Conservation (phyloP, 78 protist species). For the Isochrysis galbana region DNA sequence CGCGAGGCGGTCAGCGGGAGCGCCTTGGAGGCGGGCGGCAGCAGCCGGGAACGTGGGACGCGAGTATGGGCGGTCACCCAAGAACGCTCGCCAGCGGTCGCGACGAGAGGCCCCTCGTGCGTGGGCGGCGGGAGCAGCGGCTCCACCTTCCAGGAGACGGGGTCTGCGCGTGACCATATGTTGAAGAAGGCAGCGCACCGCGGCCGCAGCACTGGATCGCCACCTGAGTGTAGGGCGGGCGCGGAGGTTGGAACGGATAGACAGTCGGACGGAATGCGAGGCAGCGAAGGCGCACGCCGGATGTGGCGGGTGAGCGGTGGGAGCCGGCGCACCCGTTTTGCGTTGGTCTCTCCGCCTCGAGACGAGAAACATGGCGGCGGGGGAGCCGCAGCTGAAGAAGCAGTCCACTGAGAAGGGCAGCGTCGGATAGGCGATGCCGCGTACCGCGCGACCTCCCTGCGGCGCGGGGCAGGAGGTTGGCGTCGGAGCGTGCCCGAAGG, state of each 20-base stretch:
- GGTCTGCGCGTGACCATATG: not conserved
- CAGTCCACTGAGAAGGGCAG: not conserved
- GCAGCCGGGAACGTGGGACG: not conserved
- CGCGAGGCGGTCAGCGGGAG: not conserved
- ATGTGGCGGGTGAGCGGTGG: not conserved
- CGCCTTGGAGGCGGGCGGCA: not conserved
- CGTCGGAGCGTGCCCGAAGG: no score
- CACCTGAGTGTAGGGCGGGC: not conserved
- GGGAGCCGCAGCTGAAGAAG: slow-evolving; percentile 15
- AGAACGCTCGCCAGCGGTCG: not conserved
- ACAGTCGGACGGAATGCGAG: not conserved
- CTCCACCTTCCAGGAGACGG: not conserved
- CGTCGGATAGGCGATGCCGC: not conserved
- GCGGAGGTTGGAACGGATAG: not conserved
- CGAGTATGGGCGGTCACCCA: not conserved
- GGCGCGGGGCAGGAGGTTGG: no score
- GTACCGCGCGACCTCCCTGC: not conserved
- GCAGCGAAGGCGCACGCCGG: not conserved
- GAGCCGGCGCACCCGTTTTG: no score
- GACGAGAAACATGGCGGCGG: not conserved
- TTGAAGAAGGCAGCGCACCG: not conserved
- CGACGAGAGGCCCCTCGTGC: not conserved
- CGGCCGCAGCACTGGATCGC: not conserved
- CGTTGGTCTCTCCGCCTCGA: no score
- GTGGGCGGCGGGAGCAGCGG: not conserved